phyloP scores from a whole-genome alignment of 495 filamentous ascomycete genomes.

The Penicillium steckii region DNA sequence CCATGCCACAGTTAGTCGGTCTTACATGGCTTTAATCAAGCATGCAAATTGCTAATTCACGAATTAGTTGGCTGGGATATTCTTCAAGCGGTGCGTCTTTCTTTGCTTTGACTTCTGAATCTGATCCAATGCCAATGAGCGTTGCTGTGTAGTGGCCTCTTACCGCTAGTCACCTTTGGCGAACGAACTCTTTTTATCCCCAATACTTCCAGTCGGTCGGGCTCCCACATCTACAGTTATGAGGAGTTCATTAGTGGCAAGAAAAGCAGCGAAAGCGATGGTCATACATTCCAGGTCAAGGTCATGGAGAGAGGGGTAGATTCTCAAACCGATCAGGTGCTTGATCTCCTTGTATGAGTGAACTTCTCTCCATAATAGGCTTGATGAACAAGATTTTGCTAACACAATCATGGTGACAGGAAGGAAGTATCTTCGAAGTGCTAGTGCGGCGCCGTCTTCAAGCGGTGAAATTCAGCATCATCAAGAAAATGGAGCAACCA shows the following conservation, averaged over 20 bases:
- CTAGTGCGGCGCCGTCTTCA: background rate
- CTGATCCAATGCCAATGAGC: background rate
- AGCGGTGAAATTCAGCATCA: conserved; percentile 1
- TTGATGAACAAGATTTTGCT: too few relatives aligned
- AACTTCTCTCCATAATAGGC: background rate
- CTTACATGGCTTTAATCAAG: background rate
- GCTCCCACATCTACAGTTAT: conserved; percentile 17
- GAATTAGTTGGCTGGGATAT: conserved; percentile 27
- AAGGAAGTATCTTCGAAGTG: conserved; percentile 1
- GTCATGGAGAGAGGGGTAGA: conserved; percentile 7
- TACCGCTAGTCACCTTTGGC: conserved; percentile 31
- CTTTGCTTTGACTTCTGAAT: background rate
- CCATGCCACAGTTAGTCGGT: conserved; percentile 35
- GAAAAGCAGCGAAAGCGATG: background rate
- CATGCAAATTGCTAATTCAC: background rate
- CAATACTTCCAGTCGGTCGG: conserved; percentile 12
- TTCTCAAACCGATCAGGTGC: background rate
- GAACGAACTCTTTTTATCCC: conserved; percentile 27
- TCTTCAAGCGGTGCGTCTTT: conserved; percentile 30
- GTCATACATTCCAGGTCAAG: background rate
- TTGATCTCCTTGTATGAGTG: conserved; percentile 4
- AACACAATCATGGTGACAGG: background rate
- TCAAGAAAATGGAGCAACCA: background rate
- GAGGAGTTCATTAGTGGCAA: conserved; percentile 24
- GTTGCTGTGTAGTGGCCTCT: conserved; percentile 24